Evolutionary conservation across 2,329 filamentous ascomycete genomes (phyloP).

Genomic region (Lachnellula subtilissima): DNA sequence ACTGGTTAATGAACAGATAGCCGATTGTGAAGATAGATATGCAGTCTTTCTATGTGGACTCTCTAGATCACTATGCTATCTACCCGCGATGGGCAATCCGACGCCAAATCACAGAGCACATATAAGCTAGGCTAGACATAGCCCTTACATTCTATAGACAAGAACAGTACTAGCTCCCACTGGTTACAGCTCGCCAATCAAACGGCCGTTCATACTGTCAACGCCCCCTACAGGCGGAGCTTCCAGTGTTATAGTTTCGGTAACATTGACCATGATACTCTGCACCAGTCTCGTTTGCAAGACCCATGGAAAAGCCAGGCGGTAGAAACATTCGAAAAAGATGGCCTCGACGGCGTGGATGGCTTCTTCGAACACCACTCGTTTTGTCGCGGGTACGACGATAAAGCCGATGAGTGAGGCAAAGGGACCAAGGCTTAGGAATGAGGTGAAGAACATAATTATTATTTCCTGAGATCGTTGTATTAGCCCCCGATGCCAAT

Average conservation of each 20-base stretch:
- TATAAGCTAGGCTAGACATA: too few relatives aligned
- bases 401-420: conserved; percentile 2
- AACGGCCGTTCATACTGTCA: background rate
- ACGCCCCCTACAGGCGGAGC: background rate
- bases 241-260: background rate
- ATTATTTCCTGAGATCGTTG: background rate
- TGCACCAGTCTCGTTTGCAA: background rate
- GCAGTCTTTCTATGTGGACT: too few relatives aligned
- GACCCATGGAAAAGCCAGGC: background rate
- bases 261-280: background rate
- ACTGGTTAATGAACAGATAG: too few relatives aligned
- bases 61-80: too few relatives aligned
- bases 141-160: too few relatives aligned
- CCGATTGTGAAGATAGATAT: too few relatives aligned
- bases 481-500: background rate
- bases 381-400: conserved; percentile 2
- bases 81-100: too few relatives aligned
- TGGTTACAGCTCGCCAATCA: background rate
- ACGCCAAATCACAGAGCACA: too few relatives aligned
- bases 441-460: background rate
- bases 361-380: background rate
- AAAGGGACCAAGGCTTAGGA: background rate
- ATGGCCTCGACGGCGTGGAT: background rate
- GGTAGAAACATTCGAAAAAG: background rate
- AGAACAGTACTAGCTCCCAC: too few relatives aligned